Percentiles rank a stretch among this genome's conserved stretches.
Conservation (phyloP, 2,329 filamentous ascomycete genomes). For the Hypoxylon sp. region DNA sequence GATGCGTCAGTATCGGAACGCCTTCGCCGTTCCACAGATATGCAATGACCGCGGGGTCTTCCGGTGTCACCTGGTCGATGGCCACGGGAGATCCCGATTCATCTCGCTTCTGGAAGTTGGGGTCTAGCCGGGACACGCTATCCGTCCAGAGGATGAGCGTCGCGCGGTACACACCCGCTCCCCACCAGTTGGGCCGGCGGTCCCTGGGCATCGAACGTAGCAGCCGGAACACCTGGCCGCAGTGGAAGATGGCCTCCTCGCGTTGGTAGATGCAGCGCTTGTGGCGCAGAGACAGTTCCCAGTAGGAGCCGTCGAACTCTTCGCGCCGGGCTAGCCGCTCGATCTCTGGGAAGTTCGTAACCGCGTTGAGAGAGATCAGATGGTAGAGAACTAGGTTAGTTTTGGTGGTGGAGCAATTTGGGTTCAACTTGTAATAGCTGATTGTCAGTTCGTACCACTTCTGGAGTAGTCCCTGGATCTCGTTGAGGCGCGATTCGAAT, state of each 20-base stretch:
- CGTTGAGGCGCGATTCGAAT: slow-evolving; percentile 72
- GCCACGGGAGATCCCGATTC: slow-evolving; percentile 48
- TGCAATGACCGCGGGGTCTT: slow-evolving; percentile 56
- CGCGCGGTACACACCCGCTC: slow-evolving; percentile 78
- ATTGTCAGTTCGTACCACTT: slow-evolving; percentile 78
- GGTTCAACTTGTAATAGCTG: slow-evolving; percentile 68
- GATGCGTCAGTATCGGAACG: slow-evolving; percentile 55
- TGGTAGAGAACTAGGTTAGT: slow-evolving; percentile 79
- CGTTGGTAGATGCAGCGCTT: slow-evolving; percentile 75
- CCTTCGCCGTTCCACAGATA: slow-evolving; percentile 60
- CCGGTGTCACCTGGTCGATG: slow-evolving; percentile 60
- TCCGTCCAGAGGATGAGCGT: slow-evolving; percentile 75
- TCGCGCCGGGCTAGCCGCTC: slow-evolving; percentile 76
- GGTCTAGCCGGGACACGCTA: slow-evolving; percentile 67
- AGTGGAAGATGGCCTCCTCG: slow-evolving; percentile 76
- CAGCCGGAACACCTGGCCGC: slow-evolving; percentile 75
- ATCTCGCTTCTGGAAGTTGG: slow-evolving; percentile 54
- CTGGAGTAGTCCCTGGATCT: slow-evolving; percentile 74
- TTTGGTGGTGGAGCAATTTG: slow-evolving; percentile 71
- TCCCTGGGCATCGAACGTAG: slow-evolving; percentile 72
- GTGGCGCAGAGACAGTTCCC: slow-evolving; percentile 69
- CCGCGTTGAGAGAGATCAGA: slow-evolving; percentile 77
- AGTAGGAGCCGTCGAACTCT: slow-evolving; percentile 68
- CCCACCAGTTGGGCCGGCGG: slow-evolving; percentile 78
- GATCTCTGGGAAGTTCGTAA: slow-evolving; percentile 77